A percentile compares a stretch with the other conserved stretches of the same genome.
Conservation (phyloP, 208 protist genomes). For the Angomonas deanei region DNA sequence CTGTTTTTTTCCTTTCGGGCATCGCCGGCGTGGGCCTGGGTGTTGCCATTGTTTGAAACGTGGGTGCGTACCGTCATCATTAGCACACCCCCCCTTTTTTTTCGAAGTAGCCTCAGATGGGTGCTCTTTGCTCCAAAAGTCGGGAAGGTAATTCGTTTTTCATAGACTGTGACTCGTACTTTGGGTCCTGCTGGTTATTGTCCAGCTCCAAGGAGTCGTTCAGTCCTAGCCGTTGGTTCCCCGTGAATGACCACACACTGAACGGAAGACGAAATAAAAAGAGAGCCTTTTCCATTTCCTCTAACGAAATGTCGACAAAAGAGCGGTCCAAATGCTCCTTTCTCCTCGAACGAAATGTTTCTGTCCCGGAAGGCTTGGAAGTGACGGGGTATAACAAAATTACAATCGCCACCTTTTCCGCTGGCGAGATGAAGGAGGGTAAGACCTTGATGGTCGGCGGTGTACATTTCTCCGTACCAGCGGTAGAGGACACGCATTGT, state of each 20-base stretch:
- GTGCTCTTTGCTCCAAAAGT: not conserved
- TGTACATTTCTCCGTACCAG: constrained; percentile 11
- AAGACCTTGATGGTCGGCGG: constrained; percentile 7
- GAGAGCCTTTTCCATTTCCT: constrained; percentile 14
- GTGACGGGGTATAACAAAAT: constrained; percentile 4
- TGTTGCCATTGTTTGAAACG: too few species aligned
- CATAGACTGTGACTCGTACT: constrained; percentile 1
- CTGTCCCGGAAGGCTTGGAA: constrained; percentile 3
- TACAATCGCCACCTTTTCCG: not conserved
- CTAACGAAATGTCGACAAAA: not conserved
- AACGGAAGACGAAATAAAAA: not conserved
- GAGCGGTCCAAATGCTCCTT: constrained; percentile 12
- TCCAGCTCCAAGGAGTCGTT: constrained; percentile 7
- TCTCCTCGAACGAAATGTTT: constrained; percentile 1
- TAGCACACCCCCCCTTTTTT: too few species aligned
- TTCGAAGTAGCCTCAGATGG: not conserved
- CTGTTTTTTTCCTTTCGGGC: too few species aligned
- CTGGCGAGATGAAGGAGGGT: not conserved
- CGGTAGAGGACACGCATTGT: not conserved
- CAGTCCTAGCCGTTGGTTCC: constrained; percentile 29
- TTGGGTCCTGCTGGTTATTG: constrained; percentile 29
- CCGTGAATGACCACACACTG: not conserved
- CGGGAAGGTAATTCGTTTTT: not conserved
- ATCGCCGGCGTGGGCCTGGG: too few species aligned
- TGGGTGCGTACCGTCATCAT: too few species aligned